phyloP scores from a whole-genome alignment of 306 rosid species.

The Sicyos edulis region DNA sequence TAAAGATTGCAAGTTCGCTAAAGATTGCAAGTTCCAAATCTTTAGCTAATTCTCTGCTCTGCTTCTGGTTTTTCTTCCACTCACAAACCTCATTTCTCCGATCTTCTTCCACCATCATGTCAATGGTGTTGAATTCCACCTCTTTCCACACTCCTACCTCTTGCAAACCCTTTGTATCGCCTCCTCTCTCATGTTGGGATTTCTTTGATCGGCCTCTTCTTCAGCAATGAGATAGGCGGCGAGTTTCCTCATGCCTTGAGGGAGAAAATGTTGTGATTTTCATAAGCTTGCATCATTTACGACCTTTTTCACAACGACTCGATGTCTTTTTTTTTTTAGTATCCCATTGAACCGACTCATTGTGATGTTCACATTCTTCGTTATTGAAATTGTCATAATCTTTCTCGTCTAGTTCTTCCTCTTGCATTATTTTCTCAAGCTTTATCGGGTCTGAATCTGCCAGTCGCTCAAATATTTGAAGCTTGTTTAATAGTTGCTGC shows the following conservation, averaged over 20 bases:
- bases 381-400: constrained; percentile 19
- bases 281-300: constrained; percentile 25
- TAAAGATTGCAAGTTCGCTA: no score
- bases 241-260: constrained; percentile 45
- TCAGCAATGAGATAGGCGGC: constrained; percentile 58
- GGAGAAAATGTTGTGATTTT: constrained; percentile 24
- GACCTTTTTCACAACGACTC: constrained; percentile 35
- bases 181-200: constrained; percentile 28
- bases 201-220: no score
- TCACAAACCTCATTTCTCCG: no score
- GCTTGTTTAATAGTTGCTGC: no score
- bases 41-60: constrained; percentile 37
- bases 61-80: constrained; percentile 41
- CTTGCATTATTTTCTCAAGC: constrained; percentile 66
- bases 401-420: constrained; percentile 34
- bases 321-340: constrained; percentile 30
- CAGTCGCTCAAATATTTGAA: constrained; percentile 72
- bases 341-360: not conserved
- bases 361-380: not conserved
- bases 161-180: constrained; percentile 44
- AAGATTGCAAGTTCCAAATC: constrained; percentile 64
- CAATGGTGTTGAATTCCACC: no score
- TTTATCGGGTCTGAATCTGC: constrained; percentile 75
- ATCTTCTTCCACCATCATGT: constrained; percentile 93
- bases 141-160: constrained; percentile 67